Evolutionary conservation across 2,329 filamentous ascomycete species (phyloP), one percentile per base, ranked within the genome.

Genomic region (Penicillium sp.): DNA sequence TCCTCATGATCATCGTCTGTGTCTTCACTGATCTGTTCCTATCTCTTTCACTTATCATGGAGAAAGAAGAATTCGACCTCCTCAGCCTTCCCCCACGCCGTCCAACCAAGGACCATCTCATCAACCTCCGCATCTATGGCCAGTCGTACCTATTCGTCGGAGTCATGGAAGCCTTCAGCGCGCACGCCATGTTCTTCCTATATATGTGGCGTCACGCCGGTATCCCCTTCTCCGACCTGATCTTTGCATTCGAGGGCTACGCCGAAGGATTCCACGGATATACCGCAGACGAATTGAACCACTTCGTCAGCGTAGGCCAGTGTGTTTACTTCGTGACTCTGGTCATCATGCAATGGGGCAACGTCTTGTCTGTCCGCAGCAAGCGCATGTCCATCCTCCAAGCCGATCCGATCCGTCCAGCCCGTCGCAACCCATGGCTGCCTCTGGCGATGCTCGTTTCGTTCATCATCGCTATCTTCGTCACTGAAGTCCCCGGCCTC

Each of bases 1-100:
- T 84, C 66, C 75, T 84, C 42, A 84, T 84, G 82, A 84, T 84
- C 62, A 81, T 84, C 60, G 83, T 84, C 50, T 84, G 81, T 56
- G 80, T 83, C 59, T 84, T 84, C 59, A 84, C 81, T 13, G 81
- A 83, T 64, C 70, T 83, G 0, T 83, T 84, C 70, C 69, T 81
- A 2, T 80, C 79, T 0, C 68, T 83, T 0, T 79, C 80, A 0
- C 70, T 84, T 2, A 82, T 83, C 59, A 83, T 83, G 81, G 82
- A 84, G 52, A 81, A 81, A 62, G 80, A 82, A 50, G 82, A 84
- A 52, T 83, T 82, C 54, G 81, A 84, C 53, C 75, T 84, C 0
- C 71, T 84, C 19, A 77, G 75, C 3, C 73, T 82, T 0, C 80
- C 80, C 2, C 82, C 82, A 0, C 79, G 82, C 10, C 78, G 82